Conservation (phyloP, 805 yeast genomes). For the Debaryomyces castellii region DNA sequence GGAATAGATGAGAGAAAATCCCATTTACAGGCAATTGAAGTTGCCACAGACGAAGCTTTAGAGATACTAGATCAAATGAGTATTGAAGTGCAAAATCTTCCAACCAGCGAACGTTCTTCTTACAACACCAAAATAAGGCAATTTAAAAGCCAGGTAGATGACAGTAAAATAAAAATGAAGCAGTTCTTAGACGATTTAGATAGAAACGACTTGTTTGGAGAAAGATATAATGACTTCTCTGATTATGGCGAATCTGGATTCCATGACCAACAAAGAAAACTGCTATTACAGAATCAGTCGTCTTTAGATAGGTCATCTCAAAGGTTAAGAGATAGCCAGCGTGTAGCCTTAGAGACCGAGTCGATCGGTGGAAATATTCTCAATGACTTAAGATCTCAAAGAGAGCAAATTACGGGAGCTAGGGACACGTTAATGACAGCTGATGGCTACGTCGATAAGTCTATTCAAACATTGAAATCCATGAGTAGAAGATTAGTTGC, state of each 20-base stretch:
- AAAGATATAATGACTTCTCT: constrained; percentile 31
- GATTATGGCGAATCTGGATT: constrained; percentile 29
- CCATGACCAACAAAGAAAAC: constrained; percentile 73
- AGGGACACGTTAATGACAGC: constrained; percentile 87
- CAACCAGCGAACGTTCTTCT: constrained; percentile 69
- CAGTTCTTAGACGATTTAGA: constrained; percentile 67
- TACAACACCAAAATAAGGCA: constrained; percentile 77
- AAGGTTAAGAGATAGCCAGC: constrained; percentile 80
- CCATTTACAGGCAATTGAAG: constrained; percentile 60
- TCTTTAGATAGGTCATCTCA: constrained; percentile 81
- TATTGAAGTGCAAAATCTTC: constrained; percentile 79
- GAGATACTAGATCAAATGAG: constrained; percentile 85
- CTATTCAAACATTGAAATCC: constrained; percentile 78
- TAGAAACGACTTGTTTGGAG: constrained; percentile 71
- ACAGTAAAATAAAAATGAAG: constrained; percentile 55
- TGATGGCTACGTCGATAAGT: constrained; percentile 87
- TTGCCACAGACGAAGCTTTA: constrained; percentile 73
- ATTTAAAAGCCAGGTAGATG: constrained; percentile 59
- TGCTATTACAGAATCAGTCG: constrained; percentile 72
- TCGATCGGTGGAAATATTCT: constrained; percentile 86
- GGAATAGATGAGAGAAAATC: constrained; percentile 48
- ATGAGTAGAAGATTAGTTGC: constrained; percentile 95
- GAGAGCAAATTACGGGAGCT: constrained; percentile 87
- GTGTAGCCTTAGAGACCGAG: constrained; percentile 92
- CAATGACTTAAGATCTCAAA: constrained; percentile 84